Base-by-base conservation (phyloP, 345 rosid genomes). In the Hirschfeldia incana region DNA sequence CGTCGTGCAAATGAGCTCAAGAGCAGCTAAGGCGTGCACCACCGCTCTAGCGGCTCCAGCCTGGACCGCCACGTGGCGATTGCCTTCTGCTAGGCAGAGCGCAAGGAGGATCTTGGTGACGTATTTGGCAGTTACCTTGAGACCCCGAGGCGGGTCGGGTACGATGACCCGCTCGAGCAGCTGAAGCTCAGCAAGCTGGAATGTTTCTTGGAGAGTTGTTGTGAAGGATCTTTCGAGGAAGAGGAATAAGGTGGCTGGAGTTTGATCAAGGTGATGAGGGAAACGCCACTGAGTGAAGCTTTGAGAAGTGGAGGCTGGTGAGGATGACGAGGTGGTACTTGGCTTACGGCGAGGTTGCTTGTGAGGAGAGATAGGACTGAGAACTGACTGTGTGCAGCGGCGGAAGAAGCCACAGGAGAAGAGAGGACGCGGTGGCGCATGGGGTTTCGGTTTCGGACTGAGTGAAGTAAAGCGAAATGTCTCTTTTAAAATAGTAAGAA, bases 271-370 rank as follows among this genome's bases (percentile, higher is more conserved):
- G 27, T 81, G 84, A 61, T 88, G 86, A 5, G 95, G 94, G 79
- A 93, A 89, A 12, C 80, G 85, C 97, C 97, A 91, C 37, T 89
- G 97, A 44, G 95, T 91, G 88, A 93, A 93, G 85, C 94, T 90
- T 51, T 93, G 98, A 33, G 97, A 91, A 59, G 93, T 80, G 69
- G 93, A 87, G 65, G 94, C 70, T 36, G 97, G 87, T 28, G 96
- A 87, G n/a, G 97, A 92, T 2, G 95, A 87, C 6, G 93, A 93
- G 34, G 78, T 67, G 57, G 80, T 81, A 1, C 67, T 34, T 1
- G 66, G 80, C 2, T 80, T 79, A 29, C 80, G 83, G 49, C 65
- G 79, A 10, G 74, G 7, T 0, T 74, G 6, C 58, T 81, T 7
- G 70, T 80, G 16, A 84, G 89, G 12, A 76, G 86, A 6, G 67